These are phyloP conservation scores for Trichophyton mentagrophytes DNA, from an alignment of 2,329 filamentous ascomycete species.

Conservation along the genomic window DNA sequence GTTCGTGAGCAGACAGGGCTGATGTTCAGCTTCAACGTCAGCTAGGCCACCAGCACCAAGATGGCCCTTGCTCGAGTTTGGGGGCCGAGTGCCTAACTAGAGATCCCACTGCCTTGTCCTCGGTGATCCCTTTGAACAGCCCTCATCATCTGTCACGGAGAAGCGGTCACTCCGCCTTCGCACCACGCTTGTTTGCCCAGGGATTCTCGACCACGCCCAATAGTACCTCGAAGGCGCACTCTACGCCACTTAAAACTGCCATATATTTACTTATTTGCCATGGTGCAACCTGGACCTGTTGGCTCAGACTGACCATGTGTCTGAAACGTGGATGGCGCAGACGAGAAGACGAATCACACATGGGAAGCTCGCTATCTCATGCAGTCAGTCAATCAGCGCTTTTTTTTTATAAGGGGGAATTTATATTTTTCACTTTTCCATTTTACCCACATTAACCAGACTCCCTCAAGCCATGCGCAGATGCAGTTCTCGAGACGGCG, in stretches of 20 bases:
- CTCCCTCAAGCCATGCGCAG: neutral
- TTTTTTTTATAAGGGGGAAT: neutral
- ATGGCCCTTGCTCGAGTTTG: neutral
- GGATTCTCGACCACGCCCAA: neutral
- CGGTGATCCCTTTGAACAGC: neutral
- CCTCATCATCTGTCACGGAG: neutral
- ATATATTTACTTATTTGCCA: neutral
- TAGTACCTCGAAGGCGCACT: neutral
- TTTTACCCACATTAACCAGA: neutral
- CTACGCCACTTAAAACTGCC: neutral
- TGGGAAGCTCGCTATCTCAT: neutral
- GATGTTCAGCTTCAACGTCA: neutral
- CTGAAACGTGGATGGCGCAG: conserved; percentile 3
- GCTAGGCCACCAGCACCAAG: neutral
- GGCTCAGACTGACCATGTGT: conserved; percentile 1
- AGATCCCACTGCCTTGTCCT: neutral
- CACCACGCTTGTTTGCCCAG: neutral
- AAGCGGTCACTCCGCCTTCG: neutral
- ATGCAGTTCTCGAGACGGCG: neutral
- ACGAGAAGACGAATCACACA: neutral
- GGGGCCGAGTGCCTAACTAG: neutral
- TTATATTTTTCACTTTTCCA: neutral
- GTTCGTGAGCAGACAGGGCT: neutral
- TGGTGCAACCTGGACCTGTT: conserved; percentile 2
- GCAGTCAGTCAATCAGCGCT: neutral